These are phyloP conservation scores for Dictyostelium capitatum DNA, from an alignment of 78 protist genomes.

Conservation along the genomic window DNA sequence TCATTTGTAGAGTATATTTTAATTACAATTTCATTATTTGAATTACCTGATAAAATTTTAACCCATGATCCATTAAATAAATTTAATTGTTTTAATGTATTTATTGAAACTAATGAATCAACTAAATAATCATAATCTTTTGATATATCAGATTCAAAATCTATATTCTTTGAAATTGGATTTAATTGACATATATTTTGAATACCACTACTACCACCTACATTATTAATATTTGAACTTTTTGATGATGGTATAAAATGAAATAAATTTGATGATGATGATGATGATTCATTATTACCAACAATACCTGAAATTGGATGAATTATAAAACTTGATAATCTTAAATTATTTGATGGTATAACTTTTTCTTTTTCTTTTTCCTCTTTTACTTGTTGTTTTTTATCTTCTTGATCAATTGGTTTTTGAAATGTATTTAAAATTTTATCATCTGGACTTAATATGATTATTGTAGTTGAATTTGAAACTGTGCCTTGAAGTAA, in stretches of 20 bases:
- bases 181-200: constrained; percentile 2
- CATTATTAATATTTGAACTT: neutral
- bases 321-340: constrained; percentile 66
- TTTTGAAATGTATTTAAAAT: neutral
- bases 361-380: neutral
- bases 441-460: constrained; percentile 47
- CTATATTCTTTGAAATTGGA: neutral
- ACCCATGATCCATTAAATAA: constrained; percentile 36
- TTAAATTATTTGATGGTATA: constrained; percentile 17
- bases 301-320: constrained; percentile 7
- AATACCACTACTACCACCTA: neutral
- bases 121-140: constrained; percentile 22
- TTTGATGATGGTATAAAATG: constrained; percentile 56
- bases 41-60: neutral
- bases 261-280: neutral
- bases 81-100: constrained; percentile 22
- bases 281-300: neutral
- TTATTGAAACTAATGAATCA: constrained; percentile 33
- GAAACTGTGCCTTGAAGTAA: constrained; percentile 44
- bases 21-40: neutral
- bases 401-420: neutral
- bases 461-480: constrained; percentile 29
- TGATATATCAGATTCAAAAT: neutral
- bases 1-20: constrained; percentile 16
- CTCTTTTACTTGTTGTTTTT: neutral